Evolutionary conservation across 495 filamentous ascomycete genomes (phyloP), one percentile per base, ranked within the genome.

Genomic region (Aspergillus ostianus): DNA sequence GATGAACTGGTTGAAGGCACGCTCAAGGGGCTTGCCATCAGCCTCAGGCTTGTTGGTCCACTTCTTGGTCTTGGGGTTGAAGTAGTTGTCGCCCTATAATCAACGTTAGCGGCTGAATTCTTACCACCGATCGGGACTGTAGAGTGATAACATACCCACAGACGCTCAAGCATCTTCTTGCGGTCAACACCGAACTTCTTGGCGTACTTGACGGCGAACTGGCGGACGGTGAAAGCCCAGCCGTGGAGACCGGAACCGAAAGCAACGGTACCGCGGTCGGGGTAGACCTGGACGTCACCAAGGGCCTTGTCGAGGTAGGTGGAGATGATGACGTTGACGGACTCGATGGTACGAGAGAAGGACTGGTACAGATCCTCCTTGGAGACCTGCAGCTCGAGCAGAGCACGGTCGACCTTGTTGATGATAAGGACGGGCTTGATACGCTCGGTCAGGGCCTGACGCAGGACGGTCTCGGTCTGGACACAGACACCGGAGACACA

Each of bases 181-280:
- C 90, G 90, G 85, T 98, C 95, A 70, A 98, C 95, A 87, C 94
- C 94, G 73, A 98, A 98, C 81, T 98, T 98, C 91, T 97, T 97
- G 75, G 94, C 90, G 81, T 98, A 98, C 73, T 88, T 88, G 70
- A 86, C 81, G 67, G 94, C 94, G 80, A 99, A 99, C 77, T 99
- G 95, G 68, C 94, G 90, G 82, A 99, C 83, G 66, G 94, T 99
- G 88, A 99, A 99, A 76, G 91, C 92, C 94, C 94, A 99, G 77
- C 94, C 94, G 82, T 99, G 94, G 62, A 99, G 94, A 88, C 95
- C 94, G 74, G 94, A 99, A 76, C 93, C 94, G 84, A 99, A 99
- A 72, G 93, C 94, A 72, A 99, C 86, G 69, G 95, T 99, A 72
- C 94, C 94, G 74, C 88, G 86, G 73, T 98, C 87, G 61, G 94